These are phyloP conservation scores for Metschnikowia noctiluminum DNA, from an alignment of 805 yeast genomes.

Conservation along the genomic window DNA sequence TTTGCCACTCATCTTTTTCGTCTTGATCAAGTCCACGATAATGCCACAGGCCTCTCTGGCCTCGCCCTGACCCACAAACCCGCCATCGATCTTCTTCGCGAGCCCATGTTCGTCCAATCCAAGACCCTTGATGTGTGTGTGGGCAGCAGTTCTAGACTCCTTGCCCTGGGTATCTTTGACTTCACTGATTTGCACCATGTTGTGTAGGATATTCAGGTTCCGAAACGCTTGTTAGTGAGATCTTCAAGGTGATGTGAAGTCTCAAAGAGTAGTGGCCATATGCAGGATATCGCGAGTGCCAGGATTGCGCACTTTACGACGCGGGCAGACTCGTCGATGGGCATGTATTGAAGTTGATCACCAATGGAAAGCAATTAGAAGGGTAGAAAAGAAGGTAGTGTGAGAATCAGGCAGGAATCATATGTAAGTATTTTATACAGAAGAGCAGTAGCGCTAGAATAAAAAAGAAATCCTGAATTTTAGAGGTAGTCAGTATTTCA, in stretches of 20 bases:
- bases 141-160: constrained; percentile 85
- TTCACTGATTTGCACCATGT: constrained; percentile 76
- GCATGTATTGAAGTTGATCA: too few relatives aligned
- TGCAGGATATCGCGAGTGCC: neutral
- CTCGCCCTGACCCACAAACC: constrained; percentile 72
- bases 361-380: too few relatives aligned
- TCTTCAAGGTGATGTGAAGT: neutral
- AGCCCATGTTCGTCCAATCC: constrained; percentile 88
- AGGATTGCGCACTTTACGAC: too few relatives aligned
- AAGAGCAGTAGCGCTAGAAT: too few relatives aligned
- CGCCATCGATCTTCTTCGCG: constrained; percentile 84
- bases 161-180: constrained; percentile 55
- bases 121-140: constrained; percentile 92
- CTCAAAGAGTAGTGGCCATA: neutral
- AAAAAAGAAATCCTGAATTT: too few relatives aligned
- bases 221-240: neutral
- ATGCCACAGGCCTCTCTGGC: constrained; percentile 95
- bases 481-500: too few relatives aligned
- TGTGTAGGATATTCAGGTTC: neutral
- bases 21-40: constrained; percentile 87
- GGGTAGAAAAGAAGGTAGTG: too few relatives aligned
- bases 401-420: too few relatives aligned
- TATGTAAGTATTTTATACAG: too few relatives aligned
- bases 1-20: constrained; percentile 90
- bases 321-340: too few relatives aligned